Base-by-base conservation (phyloP, 768 basidiomycete species). In the Mycena latifolia region DNA sequence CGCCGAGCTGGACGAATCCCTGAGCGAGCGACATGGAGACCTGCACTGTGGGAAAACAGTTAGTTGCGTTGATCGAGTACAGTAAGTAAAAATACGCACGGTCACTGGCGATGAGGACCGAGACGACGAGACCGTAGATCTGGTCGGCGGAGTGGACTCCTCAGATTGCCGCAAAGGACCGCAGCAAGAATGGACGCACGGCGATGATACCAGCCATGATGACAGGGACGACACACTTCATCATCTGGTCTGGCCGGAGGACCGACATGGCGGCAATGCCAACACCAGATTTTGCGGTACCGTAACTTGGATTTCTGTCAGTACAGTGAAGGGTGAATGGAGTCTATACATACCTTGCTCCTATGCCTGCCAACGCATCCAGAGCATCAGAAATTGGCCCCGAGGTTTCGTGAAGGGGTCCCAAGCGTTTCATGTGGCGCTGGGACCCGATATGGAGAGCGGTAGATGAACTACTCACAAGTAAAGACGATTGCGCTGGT, bases 181-280 rank as follows among this genome's bases (percentile, higher is more conserved):
- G 55, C 28, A 68, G 58, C 43, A 41, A 54, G 28, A 41, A 31
- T n/a, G 45, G 35, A 90, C 95, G 71, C 72, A 99, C 97, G 78
- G 94, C 97, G 82, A 99, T 98, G 84, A 99, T 99, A 95, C 97
- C 97, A 86, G 97, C 97, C 97, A 99, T 98, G 81, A 99, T 92
- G 78, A 98, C 96, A 50, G 96, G 96, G 56, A 99, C 89, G 70
- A 93, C 91, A 88, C 93, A 96, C 85, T 92, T 95, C 93, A 99
- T 97, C 94, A 98, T 96, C 74, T 92, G 85, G 85, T 97, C 96
- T 55, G 96, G 97, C 69, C 96, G 90, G 63, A 98, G 89, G 72
- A 97, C 94, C 61, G 96, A 95, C 98, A 98, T 99, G 71, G 98
- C 96, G 61, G 95, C 92, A 71, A 98, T 95, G 74, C 95, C 95